These are phyloP conservation scores for Falciphora oryzae DNA, from an alignment of 2,329 filamentous ascomycete genomes.

Conservation along the genomic window DNA sequence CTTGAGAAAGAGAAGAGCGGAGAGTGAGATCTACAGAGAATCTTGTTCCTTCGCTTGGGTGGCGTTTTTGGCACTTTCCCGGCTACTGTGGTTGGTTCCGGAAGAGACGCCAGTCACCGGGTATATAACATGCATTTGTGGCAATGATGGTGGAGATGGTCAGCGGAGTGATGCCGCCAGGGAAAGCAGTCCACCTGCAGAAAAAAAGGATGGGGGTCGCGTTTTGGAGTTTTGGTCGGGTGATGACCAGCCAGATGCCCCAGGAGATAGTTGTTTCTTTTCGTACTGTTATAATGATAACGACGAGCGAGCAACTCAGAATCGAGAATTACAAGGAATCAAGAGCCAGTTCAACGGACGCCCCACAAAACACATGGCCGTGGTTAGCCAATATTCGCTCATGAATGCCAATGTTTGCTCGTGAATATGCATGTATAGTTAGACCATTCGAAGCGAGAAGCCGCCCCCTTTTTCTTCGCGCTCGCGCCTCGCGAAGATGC, in stretches of 20 bases:
- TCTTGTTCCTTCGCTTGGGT: not conserved
- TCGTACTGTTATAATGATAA: not conserved
- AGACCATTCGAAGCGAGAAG: slow-evolving; percentile 55
- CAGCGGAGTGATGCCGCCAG: not conserved
- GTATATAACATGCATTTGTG: not conserved
- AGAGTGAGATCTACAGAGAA: not conserved
- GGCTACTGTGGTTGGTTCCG: not conserved
- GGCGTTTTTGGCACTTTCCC: not conserved
- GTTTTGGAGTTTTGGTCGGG: not conserved
- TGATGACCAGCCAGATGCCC: not conserved
- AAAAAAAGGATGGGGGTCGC: not conserved
- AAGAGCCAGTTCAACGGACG: not conserved
- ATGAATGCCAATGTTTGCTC: no score
- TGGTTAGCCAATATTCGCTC: no score
- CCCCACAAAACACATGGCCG: no score
- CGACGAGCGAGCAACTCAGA: not conserved
- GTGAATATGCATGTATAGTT: not conserved
- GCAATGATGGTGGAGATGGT: not conserved
- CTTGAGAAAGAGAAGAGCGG: not conserved
- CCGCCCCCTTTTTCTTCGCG: slow-evolving; percentile 60
- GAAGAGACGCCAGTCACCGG: not conserved
- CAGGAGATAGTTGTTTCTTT: not conserved
- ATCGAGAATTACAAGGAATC: not conserved
- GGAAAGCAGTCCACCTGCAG: not conserved
- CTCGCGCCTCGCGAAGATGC: slow-evolving; percentile 63